Percentiles rank a stretch among this genome's conserved stretches.
Evolutionary conservation across 768 basidiomycete genomes (phyloP).

Genomic region (Phlegmacium glaucopus): DNA sequence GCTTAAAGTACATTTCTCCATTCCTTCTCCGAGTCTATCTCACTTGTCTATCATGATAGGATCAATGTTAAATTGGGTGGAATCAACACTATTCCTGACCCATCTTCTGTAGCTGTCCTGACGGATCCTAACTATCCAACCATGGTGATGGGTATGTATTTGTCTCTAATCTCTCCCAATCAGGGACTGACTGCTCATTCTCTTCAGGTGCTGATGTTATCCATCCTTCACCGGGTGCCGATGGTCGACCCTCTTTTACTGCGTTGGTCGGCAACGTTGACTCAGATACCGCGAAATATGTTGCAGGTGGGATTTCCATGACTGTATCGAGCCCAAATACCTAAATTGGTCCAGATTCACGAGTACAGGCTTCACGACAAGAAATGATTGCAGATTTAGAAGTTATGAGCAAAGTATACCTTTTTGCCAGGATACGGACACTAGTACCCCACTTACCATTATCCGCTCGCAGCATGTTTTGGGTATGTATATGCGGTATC

Average conservation of each 20-base stretch:
- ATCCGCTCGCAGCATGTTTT: slow-evolving; percentile 43
- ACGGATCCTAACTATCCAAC: slow-evolving; percentile 73
- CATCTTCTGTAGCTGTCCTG: slow-evolving; percentile 58
- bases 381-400: slow-evolving; percentile 77
- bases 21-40: neutral
- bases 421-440: neutral
- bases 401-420: slow-evolving; percentile 55
- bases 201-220: slow-evolving; percentile 73
- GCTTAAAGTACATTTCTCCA: slow-evolving; percentile 55
- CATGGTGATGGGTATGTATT: slow-evolving; percentile 64
- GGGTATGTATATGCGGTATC: slow-evolving; percentile 55
- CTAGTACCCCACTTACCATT: neutral
- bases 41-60: slow-evolving; percentile 31
- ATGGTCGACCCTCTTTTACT: slow-evolving; percentile 79
- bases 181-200: neutral
- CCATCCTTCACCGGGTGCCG: slow-evolving; percentile 77
- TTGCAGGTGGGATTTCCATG: slow-evolving; percentile 29
- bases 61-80: slow-evolving; percentile 85
- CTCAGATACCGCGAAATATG: slow-evolving; percentile 70
- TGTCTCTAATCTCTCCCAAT: neutral
- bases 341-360: slow-evolving; percentile 37
- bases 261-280: slow-evolving; percentile 81
- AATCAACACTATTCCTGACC: slow-evolving; percentile 75
- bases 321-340: neutral
- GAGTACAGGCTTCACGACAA: slow-evolving; percentile 63